Percentiles rank a stretch among this genome's conserved stretches.
Evolutionary conservation across 805 yeast species (phyloP).

Genomic region (Nakazawaea ambrosiae): DNA sequence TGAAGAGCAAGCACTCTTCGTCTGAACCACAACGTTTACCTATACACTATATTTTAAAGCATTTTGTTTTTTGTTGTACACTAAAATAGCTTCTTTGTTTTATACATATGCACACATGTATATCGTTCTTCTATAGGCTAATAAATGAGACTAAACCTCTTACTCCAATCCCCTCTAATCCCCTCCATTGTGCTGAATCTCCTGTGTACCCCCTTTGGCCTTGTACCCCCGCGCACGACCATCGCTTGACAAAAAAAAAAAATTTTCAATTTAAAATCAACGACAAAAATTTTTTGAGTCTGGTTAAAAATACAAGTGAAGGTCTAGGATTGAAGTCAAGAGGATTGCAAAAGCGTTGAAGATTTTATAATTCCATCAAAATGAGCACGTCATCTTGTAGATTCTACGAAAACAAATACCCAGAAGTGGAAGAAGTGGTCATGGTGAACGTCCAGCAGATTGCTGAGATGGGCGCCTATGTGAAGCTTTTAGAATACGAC

Average conservation of each 20-base stretch:
- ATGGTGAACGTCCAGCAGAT: conserved; percentile 98
- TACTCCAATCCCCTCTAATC: neutral
- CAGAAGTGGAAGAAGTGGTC: conserved; percentile 97
- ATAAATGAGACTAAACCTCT: too few relatives aligned
- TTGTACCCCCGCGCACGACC: neutral
- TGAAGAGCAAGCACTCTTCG: too few relatives aligned
- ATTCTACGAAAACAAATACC: conserved; percentile 96
- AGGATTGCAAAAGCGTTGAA: neutral
- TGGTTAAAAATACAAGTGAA: neutral
- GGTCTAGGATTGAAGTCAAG: neutral
- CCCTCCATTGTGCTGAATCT: neutral
- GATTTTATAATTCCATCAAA: conserved; percentile 5
- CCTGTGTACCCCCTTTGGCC: neutral
- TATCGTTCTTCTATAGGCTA: too few relatives aligned
- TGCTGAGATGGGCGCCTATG: conserved; percentile 99
- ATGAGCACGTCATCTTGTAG: conserved; percentile 92
- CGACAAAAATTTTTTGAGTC: neutral
- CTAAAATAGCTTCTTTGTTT: too few relatives aligned
- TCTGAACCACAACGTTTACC: too few relatives aligned
- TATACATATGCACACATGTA: too few relatives aligned
- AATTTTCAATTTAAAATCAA: neutral
- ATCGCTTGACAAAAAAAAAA: neutral
- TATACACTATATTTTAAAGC: too few relatives aligned
- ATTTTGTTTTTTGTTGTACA: too few relatives aligned
- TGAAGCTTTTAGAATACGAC: conserved; percentile 91